These are phyloP conservation scores for Collybiopsis luxurians DNA, from an alignment of 768 basidiomycete species.

Conservation along the genomic window DNA sequence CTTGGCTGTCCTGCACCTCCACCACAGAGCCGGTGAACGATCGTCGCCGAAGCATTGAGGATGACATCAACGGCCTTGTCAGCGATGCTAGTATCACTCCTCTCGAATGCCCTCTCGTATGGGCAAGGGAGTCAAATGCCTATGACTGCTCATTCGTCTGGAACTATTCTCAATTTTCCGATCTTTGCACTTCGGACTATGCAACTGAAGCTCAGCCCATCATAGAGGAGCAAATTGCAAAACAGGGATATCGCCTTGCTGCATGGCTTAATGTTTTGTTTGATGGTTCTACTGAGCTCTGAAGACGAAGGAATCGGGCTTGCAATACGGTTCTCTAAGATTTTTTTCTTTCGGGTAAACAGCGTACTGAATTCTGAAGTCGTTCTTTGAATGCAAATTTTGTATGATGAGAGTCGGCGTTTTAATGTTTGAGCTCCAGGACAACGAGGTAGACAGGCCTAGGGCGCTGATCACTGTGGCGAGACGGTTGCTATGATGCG, in stretches of 20 bases:
- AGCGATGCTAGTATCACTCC: conserved; percentile 30
- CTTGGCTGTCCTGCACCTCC: conserved; percentile 40
- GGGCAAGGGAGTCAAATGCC: conserved; percentile 43
- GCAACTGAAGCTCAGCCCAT: conserved; percentile 32
- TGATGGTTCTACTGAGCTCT: conserved; percentile 34
- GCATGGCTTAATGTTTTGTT: conserved; percentile 52
- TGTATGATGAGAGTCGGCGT: no score
- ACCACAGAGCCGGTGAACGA: conserved; percentile 25
- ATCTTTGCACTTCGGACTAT: conserved; percentile 44
- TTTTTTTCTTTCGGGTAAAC: no score
- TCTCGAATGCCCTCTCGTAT: conserved; percentile 44
- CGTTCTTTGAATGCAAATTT: no score
- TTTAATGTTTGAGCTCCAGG: no score
- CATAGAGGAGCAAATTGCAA: conserved; percentile 45
- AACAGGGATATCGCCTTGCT: conserved; percentile 45
- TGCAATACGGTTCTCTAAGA: no score
- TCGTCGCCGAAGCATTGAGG: conserved; percentile 22
- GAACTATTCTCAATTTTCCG: conserved; percentile 33
- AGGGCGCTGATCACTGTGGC: no score
- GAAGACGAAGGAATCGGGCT: conserved; percentile 13
- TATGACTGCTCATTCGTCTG: conserved; percentile 48
- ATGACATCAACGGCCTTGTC: conserved; percentile 27
- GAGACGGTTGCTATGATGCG: no score
- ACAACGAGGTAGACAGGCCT: no score
- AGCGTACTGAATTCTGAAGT: no score